Conservation (phyloP, 257 asterid genomes). For the Ilex aquifolium region DNA sequence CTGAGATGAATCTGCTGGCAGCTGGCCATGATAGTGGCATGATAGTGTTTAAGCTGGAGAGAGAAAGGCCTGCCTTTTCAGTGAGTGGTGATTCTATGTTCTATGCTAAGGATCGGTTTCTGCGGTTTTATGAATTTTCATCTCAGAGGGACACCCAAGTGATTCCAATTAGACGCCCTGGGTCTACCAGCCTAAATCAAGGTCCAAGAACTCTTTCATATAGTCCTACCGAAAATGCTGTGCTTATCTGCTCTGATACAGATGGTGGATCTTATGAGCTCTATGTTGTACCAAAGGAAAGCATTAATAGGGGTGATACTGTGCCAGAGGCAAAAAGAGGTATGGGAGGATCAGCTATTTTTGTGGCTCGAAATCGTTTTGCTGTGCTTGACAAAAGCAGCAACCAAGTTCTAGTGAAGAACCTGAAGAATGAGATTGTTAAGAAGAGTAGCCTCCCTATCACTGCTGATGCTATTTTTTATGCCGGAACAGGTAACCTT, state of each 20-base stretch:
- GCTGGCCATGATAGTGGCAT: slow-evolving; percentile 99
- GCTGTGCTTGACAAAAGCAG: slow-evolving; percentile 92
- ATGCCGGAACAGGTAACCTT: slow-evolving; percentile 93
- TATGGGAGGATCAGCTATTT: slow-evolving; percentile 82
- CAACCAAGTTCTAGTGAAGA: slow-evolving; percentile 78
- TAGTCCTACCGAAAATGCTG: slow-evolving; percentile 93
- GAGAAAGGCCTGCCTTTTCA: slow-evolving; percentile 96
- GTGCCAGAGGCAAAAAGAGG: slow-evolving; percentile 94
- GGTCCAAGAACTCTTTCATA: slow-evolving; percentile 82
- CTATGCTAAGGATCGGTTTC: slow-evolving; percentile 79
- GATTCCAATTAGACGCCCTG: slow-evolving; percentile 90
- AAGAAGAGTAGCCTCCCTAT: slow-evolving; percentile 68
- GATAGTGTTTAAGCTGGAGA: slow-evolving; percentile 93
- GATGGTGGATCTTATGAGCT: slow-evolving; percentile 97
- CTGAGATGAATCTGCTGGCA: slow-evolving; percentile 97
- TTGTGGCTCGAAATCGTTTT: slow-evolving; percentile 85
- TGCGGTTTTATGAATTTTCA: slow-evolving; percentile 78
- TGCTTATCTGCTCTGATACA: slow-evolving; percentile 72
- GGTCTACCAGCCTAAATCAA: slow-evolving; percentile 78
- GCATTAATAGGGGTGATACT: slow-evolving; percentile 69
- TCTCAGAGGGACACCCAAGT: slow-evolving; percentile 84
- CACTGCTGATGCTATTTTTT: slow-evolving; percentile 83
- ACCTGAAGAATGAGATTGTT: slow-evolving; percentile 67
- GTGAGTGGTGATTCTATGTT: slow-evolving; percentile 72
- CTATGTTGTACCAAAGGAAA: slow-evolving; percentile 73